phyloP scores from a whole-genome alignment of 176 grass and related monocot genomes.

The Oryza rufipogon region DNA sequence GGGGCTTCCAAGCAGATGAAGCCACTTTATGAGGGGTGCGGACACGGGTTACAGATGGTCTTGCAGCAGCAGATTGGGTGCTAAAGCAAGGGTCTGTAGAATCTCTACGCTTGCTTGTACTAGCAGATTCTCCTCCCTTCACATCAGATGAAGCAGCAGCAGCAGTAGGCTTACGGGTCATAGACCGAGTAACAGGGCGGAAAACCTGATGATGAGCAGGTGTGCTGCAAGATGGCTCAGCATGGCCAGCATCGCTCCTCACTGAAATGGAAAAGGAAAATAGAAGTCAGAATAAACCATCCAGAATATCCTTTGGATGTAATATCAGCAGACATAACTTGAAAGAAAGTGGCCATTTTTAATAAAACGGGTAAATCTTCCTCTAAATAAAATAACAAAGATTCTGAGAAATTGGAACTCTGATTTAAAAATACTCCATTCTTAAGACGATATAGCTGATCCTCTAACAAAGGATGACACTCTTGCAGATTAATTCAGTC shows the following conservation, averaged over 20 bases:
- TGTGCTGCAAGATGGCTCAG: slow-evolving; percentile 46
- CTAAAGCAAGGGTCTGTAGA: slow-evolving; percentile 43
- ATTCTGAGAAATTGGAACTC: slow-evolving; percentile 2
- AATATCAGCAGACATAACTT: slow-evolving; percentile 16
- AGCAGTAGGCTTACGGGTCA: slow-evolving; percentile 36
- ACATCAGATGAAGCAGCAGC: slow-evolving; percentile 17
- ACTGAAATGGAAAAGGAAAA: slow-evolving; percentile 43
- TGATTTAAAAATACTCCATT: not conserved
- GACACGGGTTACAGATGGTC: slow-evolving; percentile 28
- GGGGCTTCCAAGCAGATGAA: slow-evolving; percentile 57
- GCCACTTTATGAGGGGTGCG: slow-evolving; percentile 42
- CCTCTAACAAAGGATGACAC: not conserved
- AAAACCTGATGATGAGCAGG: slow-evolving; percentile 24
- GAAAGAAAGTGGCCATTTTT: not conserved
- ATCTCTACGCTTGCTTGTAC: slow-evolving; percentile 23
- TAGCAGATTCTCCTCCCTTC: slow-evolving; percentile 43
- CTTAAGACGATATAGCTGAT: not conserved
- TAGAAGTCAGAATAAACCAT: slow-evolving; percentile 24
- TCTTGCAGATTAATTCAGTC: not conserved
- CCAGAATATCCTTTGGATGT: not conserved
- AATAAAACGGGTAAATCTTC: not conserved
- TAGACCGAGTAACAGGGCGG: slow-evolving; percentile 62
- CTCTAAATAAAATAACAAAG: not conserved
- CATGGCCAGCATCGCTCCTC: slow-evolving; percentile 31
- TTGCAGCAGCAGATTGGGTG: slow-evolving; percentile 34